phyloP scores from a whole-genome alignment of 305 asterid genomes.

The Euphrasia arctica region DNA sequence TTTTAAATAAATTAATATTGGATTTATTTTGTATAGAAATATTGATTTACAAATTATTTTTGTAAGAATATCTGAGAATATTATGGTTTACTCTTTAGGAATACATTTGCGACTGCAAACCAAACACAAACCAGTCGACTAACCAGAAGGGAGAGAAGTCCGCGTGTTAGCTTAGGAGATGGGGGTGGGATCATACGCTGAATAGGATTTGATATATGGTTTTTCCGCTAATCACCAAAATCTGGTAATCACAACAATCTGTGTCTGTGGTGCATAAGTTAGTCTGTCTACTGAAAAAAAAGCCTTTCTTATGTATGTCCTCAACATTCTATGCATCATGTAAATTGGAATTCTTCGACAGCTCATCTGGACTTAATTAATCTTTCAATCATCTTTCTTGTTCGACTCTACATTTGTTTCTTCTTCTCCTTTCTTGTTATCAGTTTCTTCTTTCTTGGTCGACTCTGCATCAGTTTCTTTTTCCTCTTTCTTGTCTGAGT shows the following conservation, averaged over 20 bases:
- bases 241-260: constrained; percentile 26
- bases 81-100: too few relatives aligned
- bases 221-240: constrained; percentile 19
- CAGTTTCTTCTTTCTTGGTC: constrained; percentile 45
- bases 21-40: too few relatives aligned
- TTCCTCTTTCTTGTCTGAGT: constrained; percentile 41
- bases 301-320: neutral
- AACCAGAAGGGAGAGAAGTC: too few relatives aligned
- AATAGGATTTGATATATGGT: neutral
- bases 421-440: constrained; percentile 1
- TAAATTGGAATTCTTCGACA: neutral
- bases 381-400: neutral
- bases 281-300: constrained; percentile 6
- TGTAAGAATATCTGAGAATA: neutral
- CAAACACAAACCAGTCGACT: neutral
- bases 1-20: too few relatives aligned
- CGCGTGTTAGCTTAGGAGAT: too few relatives aligned
- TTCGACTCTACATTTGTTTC: neutral
- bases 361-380: neutral
- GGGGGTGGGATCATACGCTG: too few relatives aligned
- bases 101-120: neutral
- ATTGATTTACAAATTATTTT: too few relatives aligned
- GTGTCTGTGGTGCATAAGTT: constrained; percentile 26
- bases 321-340: neutral
- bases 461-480: constrained; percentile 33